Base-by-base conservation (phyloP, 257 asterid genomes). In the Vinca minor region DNA sequence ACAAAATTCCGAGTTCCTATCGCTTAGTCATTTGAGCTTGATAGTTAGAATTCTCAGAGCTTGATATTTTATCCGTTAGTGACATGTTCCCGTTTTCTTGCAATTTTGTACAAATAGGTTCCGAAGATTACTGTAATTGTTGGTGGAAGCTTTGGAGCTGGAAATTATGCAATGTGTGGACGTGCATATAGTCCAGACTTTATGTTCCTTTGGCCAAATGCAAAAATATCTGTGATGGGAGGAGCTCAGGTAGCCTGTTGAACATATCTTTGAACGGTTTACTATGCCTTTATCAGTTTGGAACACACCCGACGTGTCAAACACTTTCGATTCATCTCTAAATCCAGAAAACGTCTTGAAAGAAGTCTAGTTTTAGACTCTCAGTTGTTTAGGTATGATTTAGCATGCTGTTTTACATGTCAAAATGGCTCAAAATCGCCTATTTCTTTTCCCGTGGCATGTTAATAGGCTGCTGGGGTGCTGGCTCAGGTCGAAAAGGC, bases 71-170 rank as follows among this genome's bases (percentile, higher is more conserved):
- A 38, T 11, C 42, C 5, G 42, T 38, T 38, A 70, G 26, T 49
- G 25, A 49, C 39, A 39, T 49, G 38, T 39, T 53, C 56, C 66
- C 50, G 55, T 41, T n/a, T 50, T 62, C 46, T 65, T 74, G 76
- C 69, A 28, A 53, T 25, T 48, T 41, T 58, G 35, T 62, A 76
- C 59, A 26, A 59, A 60, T 67, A 88, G 98, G 98, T 89, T 56
- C 98, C 97, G 46, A 93, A 93, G 73, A 80, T 93, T 49, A 93
- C 98, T 5, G 81, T 93, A 46, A 63, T 93, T 39, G 63, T 93
- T 29, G 97, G 98, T 45, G 98, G 98, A 76, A 93, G 98, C 83
- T 93, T 93, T 23, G 98, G 98, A 60, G 98, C 98, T 70, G 97
- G 98, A 69, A 89, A 93, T 69, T 93, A 89, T 57, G 98, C 98